Evolutionary conservation across 352 stramenopile genomes (phyloP).

Genomic region (Phytophthora meadii): DNA sequence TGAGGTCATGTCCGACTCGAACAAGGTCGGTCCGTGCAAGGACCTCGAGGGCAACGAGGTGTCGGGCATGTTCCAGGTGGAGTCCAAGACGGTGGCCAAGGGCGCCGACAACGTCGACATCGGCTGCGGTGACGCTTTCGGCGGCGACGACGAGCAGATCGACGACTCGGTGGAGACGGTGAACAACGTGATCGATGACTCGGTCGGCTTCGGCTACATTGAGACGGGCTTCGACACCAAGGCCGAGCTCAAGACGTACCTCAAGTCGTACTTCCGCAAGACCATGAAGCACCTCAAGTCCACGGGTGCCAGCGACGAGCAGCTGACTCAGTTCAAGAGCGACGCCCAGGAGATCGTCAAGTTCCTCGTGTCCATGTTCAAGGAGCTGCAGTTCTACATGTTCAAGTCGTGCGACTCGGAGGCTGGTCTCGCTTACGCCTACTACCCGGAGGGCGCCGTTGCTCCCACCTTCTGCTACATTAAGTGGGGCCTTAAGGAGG

Average conservation of each 20-base stretch:
- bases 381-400: slow-evolving; percentile 78
- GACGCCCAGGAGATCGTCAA: slow-evolving; percentile 76
- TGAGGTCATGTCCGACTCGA: slow-evolving; percentile 71
- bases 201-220: slow-evolving; percentile 63
- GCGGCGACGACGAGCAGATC: slow-evolving; percentile 44
- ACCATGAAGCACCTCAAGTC: slow-evolving; percentile 72
- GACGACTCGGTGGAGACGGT: slow-evolving; percentile 71
- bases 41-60: slow-evolving; percentile 61
- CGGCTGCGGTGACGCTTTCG: slow-evolving; percentile 67
- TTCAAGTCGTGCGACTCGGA: slow-evolving; percentile 72
- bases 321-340: slow-evolving; percentile 57
- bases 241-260: slow-evolving; percentile 73
- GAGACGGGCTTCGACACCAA: slow-evolving; percentile 73
- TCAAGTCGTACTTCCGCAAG: slow-evolving; percentile 79
- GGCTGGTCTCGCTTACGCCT: slow-evolving; percentile 67
- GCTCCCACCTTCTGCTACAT: slow-evolving; percentile 70
- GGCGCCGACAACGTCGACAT: slow-evolving; percentile 65
- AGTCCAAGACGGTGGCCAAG: slow-evolving; percentile 61
- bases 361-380: slow-evolving; percentile 67
- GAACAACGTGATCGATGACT: slow-evolving; percentile 70
- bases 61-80: slow-evolving; percentile 67
- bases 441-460: slow-evolving; percentile 64
- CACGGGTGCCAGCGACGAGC: slow-evolving; percentile 49
- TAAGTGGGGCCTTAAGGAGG: slow-evolving; percentile 76
- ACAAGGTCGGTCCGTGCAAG: slow-evolving; percentile 57